These are phyloP conservation scores for Rhododendron molle DNA, from an alignment of 148 eudicot genomes.

Conservation along the genomic window DNA sequence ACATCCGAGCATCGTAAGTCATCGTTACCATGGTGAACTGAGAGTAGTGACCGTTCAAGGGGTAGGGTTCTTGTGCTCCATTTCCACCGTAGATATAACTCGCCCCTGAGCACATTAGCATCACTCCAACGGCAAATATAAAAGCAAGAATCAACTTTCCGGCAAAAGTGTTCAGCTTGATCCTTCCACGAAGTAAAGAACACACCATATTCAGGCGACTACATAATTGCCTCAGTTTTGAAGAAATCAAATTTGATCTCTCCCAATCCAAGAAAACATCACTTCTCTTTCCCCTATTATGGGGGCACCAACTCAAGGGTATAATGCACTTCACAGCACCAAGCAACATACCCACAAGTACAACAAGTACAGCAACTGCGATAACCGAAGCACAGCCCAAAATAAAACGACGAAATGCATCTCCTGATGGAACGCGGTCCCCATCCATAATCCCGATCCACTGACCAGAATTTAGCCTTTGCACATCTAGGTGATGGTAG, in stretches of 20 bases:
- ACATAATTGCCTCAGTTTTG: constrained; percentile 51
- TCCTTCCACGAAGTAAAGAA: constrained; percentile 48
- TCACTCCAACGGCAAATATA: constrained; percentile 39
- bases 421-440: constrained; percentile 89
- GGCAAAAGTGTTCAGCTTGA: constrained; percentile 50
- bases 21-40: constrained; percentile 84
- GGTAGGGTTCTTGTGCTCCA: constrained; percentile 77
- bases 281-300: constrained; percentile 69
- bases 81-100: constrained; percentile 67
- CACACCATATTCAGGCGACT: constrained; percentile 62
- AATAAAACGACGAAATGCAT: constrained; percentile 41
- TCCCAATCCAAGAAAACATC: constrained; percentile 60
- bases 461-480: constrained; percentile 59
- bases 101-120: constrained; percentile 56
- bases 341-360: constrained; percentile 62
- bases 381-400: constrained; percentile 58
- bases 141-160: constrained; percentile 51
- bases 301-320: constrained; percentile 89
- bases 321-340: constrained; percentile 70
- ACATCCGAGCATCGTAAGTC: constrained; percentile 94
- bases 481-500: constrained; percentile 84
- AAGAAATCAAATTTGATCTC: constrained; percentile 47
- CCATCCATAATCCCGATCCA: constrained; percentile 92
- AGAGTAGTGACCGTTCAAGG: constrained; percentile 59
- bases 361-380: constrained; percentile 39